Base-by-base conservation (phyloP, 2,329 filamentous ascomycete genomes). In the Colletotrichum caudatum region DNA sequence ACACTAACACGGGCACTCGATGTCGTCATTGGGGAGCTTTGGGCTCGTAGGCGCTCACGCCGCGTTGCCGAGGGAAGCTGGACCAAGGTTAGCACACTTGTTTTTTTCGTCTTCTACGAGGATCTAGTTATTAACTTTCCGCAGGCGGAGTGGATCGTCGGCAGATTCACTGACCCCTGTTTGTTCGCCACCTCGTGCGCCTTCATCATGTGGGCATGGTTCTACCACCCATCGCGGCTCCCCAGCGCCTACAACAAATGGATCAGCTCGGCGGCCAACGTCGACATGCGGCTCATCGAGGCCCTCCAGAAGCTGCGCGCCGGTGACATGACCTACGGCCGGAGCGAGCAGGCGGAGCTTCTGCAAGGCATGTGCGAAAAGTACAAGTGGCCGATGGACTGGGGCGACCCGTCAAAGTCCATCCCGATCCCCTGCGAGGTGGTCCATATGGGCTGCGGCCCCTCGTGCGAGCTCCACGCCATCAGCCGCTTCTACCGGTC, bases 141-240 rank as follows among this genome's bases (percentile, higher is more conserved):
- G 56, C 76, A 76, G 76, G 64, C 83, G 16, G 86, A 89, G 72
- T 77, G 80, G 14, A 67, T 80, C 33, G 74, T 84, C 72, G 82
- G 83, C 33, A 79, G 74, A 12, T 78, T 89, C 48, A 83, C 89
- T n/a, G 92, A 95, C 77, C 88, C 93, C 5, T 81, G 88, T 7
- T 82, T 95, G 23, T 97, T 97, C 79, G 89, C 92, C 56, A 80
- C 87, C 44, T 94, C 93, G 26, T 90, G 89, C 50, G 92, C 91
- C 29, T 82, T 93, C 48, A 91, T 97, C 75, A 97, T 97, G 94
- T 95, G 93, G 92, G 88, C 93, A 23, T 97, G 93, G 93, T 91
- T 97, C 79, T 97, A 95, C 82, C 80, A 85, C 12, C 93, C 94
- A 0, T 85, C 89, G 46, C 86, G 89, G 26, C 86, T 97, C 1